phyloP scores from a whole-genome alignment of 2,329 filamentous ascomycete species.

The Colletotrichum limetticola region DNA sequence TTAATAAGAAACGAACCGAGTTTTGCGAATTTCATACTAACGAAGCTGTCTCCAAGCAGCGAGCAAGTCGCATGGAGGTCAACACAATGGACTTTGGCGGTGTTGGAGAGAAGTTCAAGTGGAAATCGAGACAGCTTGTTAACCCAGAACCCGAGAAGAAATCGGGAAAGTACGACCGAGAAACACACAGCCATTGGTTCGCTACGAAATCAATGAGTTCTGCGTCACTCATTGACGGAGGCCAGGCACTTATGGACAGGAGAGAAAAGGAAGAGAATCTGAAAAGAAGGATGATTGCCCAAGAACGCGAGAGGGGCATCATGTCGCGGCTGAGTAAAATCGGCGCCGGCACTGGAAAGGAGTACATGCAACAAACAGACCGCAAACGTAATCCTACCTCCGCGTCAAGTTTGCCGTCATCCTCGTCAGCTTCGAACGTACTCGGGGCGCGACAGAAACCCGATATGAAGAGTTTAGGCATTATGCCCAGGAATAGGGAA shows the following conservation, averaged over 20 bases:
- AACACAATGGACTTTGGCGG: conserved; percentile 71
- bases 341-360: conserved; percentile 73
- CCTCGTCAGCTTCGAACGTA: conserved; percentile 27
- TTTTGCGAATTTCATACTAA: conserved; percentile 95
- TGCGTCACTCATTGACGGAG: conserved; percentile 73
- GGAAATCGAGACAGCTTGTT: conserved; percentile 35
- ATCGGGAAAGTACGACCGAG: conserved; percentile 64
- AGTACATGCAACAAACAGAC: conserved; percentile 70
- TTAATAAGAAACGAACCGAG: conserved; percentile 88
- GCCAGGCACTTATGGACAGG: conserved; percentile 67
- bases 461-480: conserved; percentile 57
- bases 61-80: conserved; percentile 78
- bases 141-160: conserved; percentile 48
- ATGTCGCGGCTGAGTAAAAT: conserved; percentile 73
- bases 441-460: conserved; percentile 45
- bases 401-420: conserved; percentile 2
- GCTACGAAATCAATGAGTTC: conserved; percentile 63
- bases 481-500: conserved; percentile 52
- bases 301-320: conserved; percentile 79
- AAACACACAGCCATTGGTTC: conserved; percentile 68
- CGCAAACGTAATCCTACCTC: conserved; percentile 15
- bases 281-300: conserved; percentile 70
- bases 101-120: conserved; percentile 36
- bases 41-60: conserved; percentile 76
- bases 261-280: conserved; percentile 73